phyloP scores from a whole-genome alignment of 2,329 filamentous ascomycete species.

The Alternaria sp. region DNA sequence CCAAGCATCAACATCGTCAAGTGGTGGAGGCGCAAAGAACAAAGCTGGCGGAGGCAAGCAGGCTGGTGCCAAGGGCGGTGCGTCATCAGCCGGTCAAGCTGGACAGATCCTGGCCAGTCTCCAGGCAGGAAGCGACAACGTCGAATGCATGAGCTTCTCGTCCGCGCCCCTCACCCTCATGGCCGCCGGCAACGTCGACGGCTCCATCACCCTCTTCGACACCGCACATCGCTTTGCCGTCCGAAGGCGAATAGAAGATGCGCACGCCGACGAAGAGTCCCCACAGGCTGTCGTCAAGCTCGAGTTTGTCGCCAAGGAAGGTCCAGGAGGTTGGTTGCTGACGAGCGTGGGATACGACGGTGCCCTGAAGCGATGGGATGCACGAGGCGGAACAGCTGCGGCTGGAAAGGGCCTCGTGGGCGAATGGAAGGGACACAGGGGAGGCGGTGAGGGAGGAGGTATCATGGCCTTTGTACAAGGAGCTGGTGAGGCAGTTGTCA shows the following conservation, averaged over 20 bases:
- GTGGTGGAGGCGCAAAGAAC: conserved; percentile 57
- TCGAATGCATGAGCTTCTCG: conserved; percentile 78
- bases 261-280: conserved; percentile 75
- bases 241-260: conserved; percentile 80
- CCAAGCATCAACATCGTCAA: conserved; percentile 49
- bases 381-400: conserved; percentile 71
- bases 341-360: conserved; percentile 94
- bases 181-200: conserved; percentile 71
- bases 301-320: conserved; percentile 74
- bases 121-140: conserved; percentile 78
- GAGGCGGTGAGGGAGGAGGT: conserved; percentile 85
- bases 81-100: conserved; percentile 59
- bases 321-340: conserved; percentile 69
- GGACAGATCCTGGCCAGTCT: conserved; percentile 83
- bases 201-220: conserved; percentile 84
- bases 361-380: conserved; percentile 88
- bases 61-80: conserved; percentile 51
- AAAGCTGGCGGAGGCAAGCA: conserved; percentile 60
- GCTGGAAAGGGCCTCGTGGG: conserved; percentile 76
- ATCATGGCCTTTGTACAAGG: conserved; percentile 89
- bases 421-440: conserved; percentile 91
- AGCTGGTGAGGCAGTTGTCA: conserved; percentile 78
- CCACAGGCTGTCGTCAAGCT: conserved; percentile 93
- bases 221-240: conserved; percentile 85
- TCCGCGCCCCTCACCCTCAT: conserved; percentile 68